Percentiles rank a stretch among this genome's conserved stretches.
These are phyloP conservation scores for Trichoderma atroviride DNA, from an alignment of 2,329 filamentous ascomycete species.

Conservation along the genomic window DNA sequence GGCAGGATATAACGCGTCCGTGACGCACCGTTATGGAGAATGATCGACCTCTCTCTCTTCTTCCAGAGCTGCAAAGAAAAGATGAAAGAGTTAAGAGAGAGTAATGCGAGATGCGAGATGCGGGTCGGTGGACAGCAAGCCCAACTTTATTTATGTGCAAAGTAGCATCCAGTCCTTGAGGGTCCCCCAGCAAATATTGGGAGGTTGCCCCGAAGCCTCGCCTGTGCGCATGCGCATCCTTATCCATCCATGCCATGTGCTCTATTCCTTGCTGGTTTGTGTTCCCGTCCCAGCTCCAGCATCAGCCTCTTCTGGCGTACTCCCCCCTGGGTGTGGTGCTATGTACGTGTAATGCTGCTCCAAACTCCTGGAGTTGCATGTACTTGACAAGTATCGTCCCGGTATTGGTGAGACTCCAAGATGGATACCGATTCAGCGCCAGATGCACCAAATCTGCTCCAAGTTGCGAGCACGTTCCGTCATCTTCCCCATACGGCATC, in stretches of 20 bases:
- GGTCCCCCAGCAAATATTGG: conserved; percentile 1
- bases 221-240: background rate
- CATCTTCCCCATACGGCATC: background rate
- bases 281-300: background rate
- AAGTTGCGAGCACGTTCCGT: background rate
- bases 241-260: conserved; percentile 21
- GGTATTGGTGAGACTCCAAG: background rate
- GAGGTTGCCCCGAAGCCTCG: conserved; percentile 19
- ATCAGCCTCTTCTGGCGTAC: conserved; percentile 8
- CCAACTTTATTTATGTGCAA: conserved; percentile 24
- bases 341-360: background rate
- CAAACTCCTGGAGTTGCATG: background rate
- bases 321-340: background rate
- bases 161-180: conserved; percentile 6
- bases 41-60: conserved; percentile 1
- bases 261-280: background rate
- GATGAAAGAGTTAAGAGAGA: background rate
- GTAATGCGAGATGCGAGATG: conserved; percentile 5
- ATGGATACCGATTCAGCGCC: conserved; percentile 10
- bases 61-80: background rate
- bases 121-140: conserved; percentile 14
- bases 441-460: background rate
- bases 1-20: background rate
- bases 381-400: background rate
- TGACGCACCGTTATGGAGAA: conserved; percentile 4